Base-by-base conservation (phyloP, 1,139 yeast genomes). In the Trichomonascaceae sp. region DNA sequence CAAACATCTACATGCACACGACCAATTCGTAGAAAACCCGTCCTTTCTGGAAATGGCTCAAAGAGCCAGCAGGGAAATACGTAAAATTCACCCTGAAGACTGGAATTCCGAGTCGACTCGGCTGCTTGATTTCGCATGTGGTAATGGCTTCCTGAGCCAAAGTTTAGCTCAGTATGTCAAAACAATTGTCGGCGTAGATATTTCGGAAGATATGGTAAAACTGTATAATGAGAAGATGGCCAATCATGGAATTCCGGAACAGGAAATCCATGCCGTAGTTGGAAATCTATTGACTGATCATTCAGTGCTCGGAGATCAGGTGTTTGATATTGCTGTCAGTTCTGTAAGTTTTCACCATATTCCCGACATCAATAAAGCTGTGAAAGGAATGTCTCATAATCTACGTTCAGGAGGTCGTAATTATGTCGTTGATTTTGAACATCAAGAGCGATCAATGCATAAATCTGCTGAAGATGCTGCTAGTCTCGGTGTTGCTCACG, bases 101-200 rank as follows among this genome's bases (percentile, higher is more conserved):
- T 62, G 65, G 64, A 52, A 58, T 47, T 41, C 53, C 2, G 58
- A 60, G 18, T 43, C 58, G 1, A 63, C 68, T n/a, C 54, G 50
- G 17, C 63, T 66, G 13, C 58, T 67, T 5, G 71, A 68, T 49
- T 65, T 67, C 58, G 71, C 67, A 6, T 66, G 70, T 47, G 71
- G 71, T 1, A 61, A 67, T 1, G 70, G 69, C 1, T 52, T 62
- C 22, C 53, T 66, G n/a, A 57, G 64, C 32, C 61, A 60, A 53
- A 52, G 55, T n/a, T 45, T 68, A n/a, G 66, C 66, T 2, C 63
- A 66, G 0, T 57, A 60, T 47, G 58, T 61, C 19, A 55, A 55
- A 22, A 55, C 58, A 38, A 57, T 66, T 20, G 65, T 67, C 1
- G 71, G 70, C 0, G 59, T 66, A 7, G 71, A 68, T 47, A 61